A percentile compares a stretch with the other conserved stretches of the same genome.
These are phyloP conservation scores for Hyparrhenia diplandra DNA, from an alignment of 176 grass and related monocot species.

Conservation along the genomic window DNA sequence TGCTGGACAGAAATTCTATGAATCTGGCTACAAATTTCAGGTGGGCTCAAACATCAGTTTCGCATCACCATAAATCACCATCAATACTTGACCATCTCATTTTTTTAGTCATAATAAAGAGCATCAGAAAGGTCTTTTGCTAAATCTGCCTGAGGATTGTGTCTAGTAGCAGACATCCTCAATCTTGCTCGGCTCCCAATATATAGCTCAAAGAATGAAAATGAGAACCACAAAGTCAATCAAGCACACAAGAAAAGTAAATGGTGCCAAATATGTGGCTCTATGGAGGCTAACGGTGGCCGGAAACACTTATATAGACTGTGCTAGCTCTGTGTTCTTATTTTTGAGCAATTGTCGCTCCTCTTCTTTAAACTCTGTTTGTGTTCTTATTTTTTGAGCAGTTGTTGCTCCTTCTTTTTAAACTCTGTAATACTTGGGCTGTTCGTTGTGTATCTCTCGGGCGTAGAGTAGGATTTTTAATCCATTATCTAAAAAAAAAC, in stretches of 20 bases:
- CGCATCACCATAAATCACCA: slow-evolving; percentile 13
- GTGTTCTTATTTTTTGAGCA: too few species aligned
- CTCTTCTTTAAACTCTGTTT: too few species aligned
- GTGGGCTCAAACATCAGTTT: background rate
- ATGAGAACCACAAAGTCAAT: background rate
- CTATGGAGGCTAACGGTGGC: too few species aligned
- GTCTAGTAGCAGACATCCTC: background rate
- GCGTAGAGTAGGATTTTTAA: too few species aligned
- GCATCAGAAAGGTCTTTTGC: background rate
- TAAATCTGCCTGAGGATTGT: background rate
- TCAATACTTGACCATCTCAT: background rate
- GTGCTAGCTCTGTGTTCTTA: too few species aligned
- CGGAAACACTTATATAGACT: too few species aligned
- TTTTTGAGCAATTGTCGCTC: too few species aligned
- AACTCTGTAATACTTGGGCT: too few species aligned
- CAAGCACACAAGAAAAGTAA: background rate
- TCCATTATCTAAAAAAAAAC: too few species aligned
- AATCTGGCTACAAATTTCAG: background rate
- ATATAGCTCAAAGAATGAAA: background rate
- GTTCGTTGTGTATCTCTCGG: too few species aligned
- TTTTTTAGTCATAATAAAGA: background rate
- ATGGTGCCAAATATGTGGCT: background rate
- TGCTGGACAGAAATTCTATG: background rate
- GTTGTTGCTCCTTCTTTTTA: too few species aligned
- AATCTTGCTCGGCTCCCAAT: background rate